Evolutionary conservation across 2,329 filamentous ascomycete species (phyloP), one percentile per base, ranked within the genome.

Genomic region (Hypoxylon sp.): DNA sequence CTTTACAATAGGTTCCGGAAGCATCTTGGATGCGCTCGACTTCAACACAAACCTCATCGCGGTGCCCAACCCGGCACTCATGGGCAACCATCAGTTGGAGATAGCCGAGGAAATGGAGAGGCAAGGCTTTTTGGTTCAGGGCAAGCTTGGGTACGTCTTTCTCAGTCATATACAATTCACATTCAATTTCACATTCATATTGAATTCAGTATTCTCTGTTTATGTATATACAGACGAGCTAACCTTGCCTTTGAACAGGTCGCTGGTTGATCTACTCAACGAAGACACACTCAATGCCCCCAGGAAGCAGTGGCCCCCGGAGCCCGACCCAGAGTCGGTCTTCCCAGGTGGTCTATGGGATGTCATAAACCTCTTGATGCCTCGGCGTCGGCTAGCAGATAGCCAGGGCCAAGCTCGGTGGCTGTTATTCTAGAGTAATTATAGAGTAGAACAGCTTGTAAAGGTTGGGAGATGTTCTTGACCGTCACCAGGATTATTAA

Each of bases 71-170:
- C 85, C 88, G 1, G 83, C 84, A 5, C 85, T 99, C 0, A 85
- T 97, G 72, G 90, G 96, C 74, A 95, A 99, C 74, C 96, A 99
- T 76, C 96, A 99, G 79, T 86, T 88, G 19, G 93, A 98, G 77
- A 86, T 99, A 58, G 95, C 95, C 0, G 83, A 89, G 52, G 90
- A 92, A 70, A 85, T 98, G 61, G 87, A 91, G 30, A 81, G 83
- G 23, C 87, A 93, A 70, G 90, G 91, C 23, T 97, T 96, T 79
- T 88, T 93, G 2, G 84, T 94, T n/a, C 85, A 90, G 72, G 91
- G 91, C 9, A 81, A 84, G 56, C 80, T 93, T 43, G 83, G 85
- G 90, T 93, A 84, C 59, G 85, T 76, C 16, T 16, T 27, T 16
- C n/a, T 43, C 25, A 21, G 32, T 14, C 30, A 25, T 39, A 16